Evolutionary conservation across 129 eudicot species (phyloP), one percentile per base, ranked within the genome.

Genomic region (Helichrysum umbraculigerum): DNA sequence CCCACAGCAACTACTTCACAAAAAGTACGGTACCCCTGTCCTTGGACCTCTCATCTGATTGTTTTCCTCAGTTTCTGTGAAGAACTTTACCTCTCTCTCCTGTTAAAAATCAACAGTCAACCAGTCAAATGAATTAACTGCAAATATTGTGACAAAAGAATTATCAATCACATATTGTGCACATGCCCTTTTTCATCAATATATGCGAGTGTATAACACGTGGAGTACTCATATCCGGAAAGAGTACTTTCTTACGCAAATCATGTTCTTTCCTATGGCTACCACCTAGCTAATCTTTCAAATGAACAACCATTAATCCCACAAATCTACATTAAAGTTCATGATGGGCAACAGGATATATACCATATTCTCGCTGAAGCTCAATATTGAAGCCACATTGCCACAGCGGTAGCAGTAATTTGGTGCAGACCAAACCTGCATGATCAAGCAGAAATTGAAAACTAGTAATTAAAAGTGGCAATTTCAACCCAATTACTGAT

Each of bases 31-130:
- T 68, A 94, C 99, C 74, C 97, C 99, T 51, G 93, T 87, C 83
- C 99, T 89, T 35, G 99, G 99, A 68, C 99, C 99, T 81, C 99
- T 83, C 99, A 94, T 94, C 81, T 94, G 99, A 81, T 94, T 94
- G 90, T 94, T 94, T 79, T 91, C 99, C 21, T 91, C 99, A 0
- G 99, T 94, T 79, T 94, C 97, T 4, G 99, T 91, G 87, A 94
- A 94, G 77, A 94, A 94, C 91, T 94, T 94, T 84, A 91, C 99
- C 67, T 91, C 99, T 74, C 99, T 87, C 92, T 94, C 99, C 99
- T 94, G 88, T 54, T 59, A 5, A 9, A 25, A 12, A 78, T 60
- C 70, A 30, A 41, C 15, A 12, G 28, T 42, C 22, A 60, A n/a
- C 33, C n/a, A 42, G 33, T 30, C 51, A 30, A 70, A 11, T 28